Percentiles rank a stretch among this genome's conserved stretches.
phyloP scores from a whole-genome alignment of 352 stramenopile genomes.

The Pythium guiyangense region DNA sequence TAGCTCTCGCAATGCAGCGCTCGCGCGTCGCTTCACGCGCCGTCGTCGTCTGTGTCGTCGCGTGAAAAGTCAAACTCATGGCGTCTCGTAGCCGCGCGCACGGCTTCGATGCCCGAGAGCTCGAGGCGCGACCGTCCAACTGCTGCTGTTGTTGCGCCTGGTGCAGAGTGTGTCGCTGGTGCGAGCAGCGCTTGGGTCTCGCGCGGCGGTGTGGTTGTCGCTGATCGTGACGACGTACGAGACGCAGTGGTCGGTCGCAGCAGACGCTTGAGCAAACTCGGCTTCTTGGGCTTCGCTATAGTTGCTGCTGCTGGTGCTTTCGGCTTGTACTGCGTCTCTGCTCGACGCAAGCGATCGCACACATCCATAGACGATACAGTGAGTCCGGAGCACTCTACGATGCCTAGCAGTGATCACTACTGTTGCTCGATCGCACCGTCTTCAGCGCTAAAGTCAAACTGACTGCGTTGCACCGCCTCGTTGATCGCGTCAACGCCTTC shows the following conservation, averaged over 20 bases:
- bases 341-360: neutral
- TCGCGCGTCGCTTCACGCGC: constrained; percentile 2
- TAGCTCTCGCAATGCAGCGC: neutral
- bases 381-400: too few relatives aligned
- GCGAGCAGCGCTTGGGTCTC: too few relatives aligned
- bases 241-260: neutral
- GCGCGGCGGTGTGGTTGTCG: neutral
- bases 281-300: neutral
- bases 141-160: neutral
- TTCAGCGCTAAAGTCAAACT: constrained; percentile 24
- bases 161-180: neutral
- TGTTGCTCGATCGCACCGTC: constrained; percentile 7
- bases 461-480: constrained; percentile 21
- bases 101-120: constrained; percentile 38
- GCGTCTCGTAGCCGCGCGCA: constrained; percentile 29
- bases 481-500: constrained; percentile 25
- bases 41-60: constrained; percentile 14
- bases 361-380: neutral
- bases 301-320: constrained; percentile 3
- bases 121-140: constrained; percentile 9
- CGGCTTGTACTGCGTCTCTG: constrained; percentile 11
- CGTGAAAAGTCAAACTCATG: constrained; percentile 39
- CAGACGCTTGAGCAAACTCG: constrained; percentile 13
- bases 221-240: neutral
- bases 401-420: neutral